Evolutionary conservation across 257 asterid genomes (phyloP), one percentile per base, ranked within the genome.

Genomic region (Solanum neorickii): DNA sequence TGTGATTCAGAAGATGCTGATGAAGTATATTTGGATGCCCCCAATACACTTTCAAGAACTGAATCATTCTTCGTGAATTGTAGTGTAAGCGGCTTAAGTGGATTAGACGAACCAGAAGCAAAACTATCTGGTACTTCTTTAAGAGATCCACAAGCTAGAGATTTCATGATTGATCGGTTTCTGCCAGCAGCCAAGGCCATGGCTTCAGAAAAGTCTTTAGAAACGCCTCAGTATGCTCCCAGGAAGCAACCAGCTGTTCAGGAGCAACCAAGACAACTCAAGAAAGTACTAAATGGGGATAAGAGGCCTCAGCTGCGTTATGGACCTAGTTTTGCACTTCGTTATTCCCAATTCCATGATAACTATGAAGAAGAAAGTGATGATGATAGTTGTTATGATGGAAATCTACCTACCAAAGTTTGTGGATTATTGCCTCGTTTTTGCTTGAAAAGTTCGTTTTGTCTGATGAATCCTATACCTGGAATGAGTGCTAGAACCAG

Each of bases 121-220:
- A 88, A 91, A 44, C 91, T 89, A 6, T 86, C 88, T 29, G 88
- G 90, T 52, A 80, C 87, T 31, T 90, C 86, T 59, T 82, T 86
- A 15, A 91, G 75, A 0, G 98, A 95, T 87, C 88, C 87, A 52
- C 92, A 91, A 87, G 86, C 93, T 86, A 91, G 92, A 47, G 98
- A 92, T 75, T 94, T 95, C 89, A 93, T 96, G 96, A 90, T 97
- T 91, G 96, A 92, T 84, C 93, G 98, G 90, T 97, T 97, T 90
- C 92, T 96, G 62, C 99, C 99, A 15, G 99, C 98, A 16, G 99
- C 99, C 23, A 94, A 94, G 91, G 97, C 98, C 8, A 92, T 96
- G 97, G 93, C 94, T 69, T 86, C 94, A 5, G 98, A 95, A 89
- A 92, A 95, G 96, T 91, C 93, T 52, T 87, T 93, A 2, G 98